Evolutionary conservation across 345 rosid species (phyloP).

Genomic region (Carallia brachiata): DNA sequence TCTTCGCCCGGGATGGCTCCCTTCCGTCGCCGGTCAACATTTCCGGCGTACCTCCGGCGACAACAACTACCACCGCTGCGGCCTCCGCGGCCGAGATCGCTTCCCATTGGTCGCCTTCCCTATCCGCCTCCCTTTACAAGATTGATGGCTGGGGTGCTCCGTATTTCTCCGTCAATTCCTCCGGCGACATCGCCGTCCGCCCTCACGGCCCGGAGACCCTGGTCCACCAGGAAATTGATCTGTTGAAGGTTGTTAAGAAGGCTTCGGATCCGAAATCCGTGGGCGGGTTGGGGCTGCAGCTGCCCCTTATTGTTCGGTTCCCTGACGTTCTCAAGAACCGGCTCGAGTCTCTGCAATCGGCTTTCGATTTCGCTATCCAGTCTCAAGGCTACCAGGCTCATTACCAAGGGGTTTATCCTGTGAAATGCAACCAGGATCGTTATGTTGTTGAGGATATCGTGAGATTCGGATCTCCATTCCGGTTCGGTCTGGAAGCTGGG

Average conservation of each 20-base stretch:
- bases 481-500: slow-evolving; percentile 93
- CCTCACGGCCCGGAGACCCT: slow-evolving; percentile 60
- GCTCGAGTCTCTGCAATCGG: slow-evolving; percentile 67
- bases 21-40: slow-evolving; percentile 33
- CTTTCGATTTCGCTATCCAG: slow-evolving; percentile 67
- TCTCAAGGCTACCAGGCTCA: slow-evolving; percentile 57
- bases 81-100: slow-evolving; percentile 6
- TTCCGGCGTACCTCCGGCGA: slow-evolving; percentile 31
- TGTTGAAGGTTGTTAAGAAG: slow-evolving; percentile 17
- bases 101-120: slow-evolving; percentile 68
- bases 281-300: slow-evolving; percentile 81
- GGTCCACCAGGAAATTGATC: slow-evolving; percentile 80
- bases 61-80: slow-evolving; percentile 14
- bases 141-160: slow-evolving; percentile 87
- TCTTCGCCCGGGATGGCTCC: slow-evolving; percentile 48
- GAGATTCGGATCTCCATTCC: slow-evolving; percentile 60
- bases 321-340: slow-evolving; percentile 84
- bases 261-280: slow-evolving; percentile 66
- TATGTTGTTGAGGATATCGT: slow-evolving; percentile 87
- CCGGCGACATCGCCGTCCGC: slow-evolving; percentile 68
- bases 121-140: slow-evolving; percentile 61
- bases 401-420: slow-evolving; percentile 92
- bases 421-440: slow-evolving; percentile 93
- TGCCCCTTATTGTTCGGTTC: slow-evolving; percentile 73
- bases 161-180: slow-evolving; percentile 64